A percentile compares a stretch with the other conserved stretches of the same genome.
Conservation (phyloP, 1,284 basidiomycete genomes). For the Flammula alnicola region DNA sequence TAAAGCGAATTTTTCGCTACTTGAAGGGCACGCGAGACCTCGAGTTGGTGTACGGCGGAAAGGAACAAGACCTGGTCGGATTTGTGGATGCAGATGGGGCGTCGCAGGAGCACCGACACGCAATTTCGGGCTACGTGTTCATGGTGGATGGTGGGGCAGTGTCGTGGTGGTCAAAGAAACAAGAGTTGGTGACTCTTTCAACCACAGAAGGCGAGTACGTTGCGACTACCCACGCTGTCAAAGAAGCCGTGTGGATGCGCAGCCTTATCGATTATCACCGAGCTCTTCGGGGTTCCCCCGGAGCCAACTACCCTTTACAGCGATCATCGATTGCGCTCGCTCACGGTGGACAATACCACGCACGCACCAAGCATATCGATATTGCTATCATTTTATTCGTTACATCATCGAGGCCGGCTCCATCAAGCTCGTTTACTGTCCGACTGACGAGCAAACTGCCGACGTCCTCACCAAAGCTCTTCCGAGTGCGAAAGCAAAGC, state of each 20-base stretch:
- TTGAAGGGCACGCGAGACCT: slow-evolving; percentile 4
- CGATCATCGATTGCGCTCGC: slow-evolving; percentile 18
- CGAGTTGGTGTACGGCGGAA: too few species aligned
- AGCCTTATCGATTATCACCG: slow-evolving; percentile 11
- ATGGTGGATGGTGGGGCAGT: slow-evolving; percentile 15
- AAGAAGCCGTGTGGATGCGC: slow-evolving; percentile 14
- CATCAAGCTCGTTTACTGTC: slow-evolving; percentile 12
- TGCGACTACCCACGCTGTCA: slow-evolving; percentile 15
- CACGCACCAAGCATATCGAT: slow-evolving; percentile 23
- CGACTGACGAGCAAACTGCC: slow-evolving; percentile 12
- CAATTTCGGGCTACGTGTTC: slow-evolving; percentile 20
- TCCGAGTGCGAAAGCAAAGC: slow-evolving; percentile 15
- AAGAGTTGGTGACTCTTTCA: slow-evolving; percentile 19
- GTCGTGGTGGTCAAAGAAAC: slow-evolving; percentile 23
- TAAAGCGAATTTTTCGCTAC: slow-evolving; percentile 14
- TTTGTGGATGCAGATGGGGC: too few species aligned
- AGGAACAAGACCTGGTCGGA: too few species aligned
- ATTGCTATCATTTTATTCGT: slow-evolving; percentile 20
- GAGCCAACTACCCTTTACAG: slow-evolving; percentile 15
- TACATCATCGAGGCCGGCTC: slow-evolving; percentile 12
- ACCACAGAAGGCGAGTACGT: slow-evolving; percentile 18
- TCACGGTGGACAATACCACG: slow-evolving; percentile 12
- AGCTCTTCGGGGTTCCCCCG: slow-evolving; percentile 12
- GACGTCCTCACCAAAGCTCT: slow-evolving; percentile 16
- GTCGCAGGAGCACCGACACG: slow-evolving; percentile 21